phyloP scores from a whole-genome alignment of 352 stramenopile species.

The Phytophthora citrophthora region DNA sequence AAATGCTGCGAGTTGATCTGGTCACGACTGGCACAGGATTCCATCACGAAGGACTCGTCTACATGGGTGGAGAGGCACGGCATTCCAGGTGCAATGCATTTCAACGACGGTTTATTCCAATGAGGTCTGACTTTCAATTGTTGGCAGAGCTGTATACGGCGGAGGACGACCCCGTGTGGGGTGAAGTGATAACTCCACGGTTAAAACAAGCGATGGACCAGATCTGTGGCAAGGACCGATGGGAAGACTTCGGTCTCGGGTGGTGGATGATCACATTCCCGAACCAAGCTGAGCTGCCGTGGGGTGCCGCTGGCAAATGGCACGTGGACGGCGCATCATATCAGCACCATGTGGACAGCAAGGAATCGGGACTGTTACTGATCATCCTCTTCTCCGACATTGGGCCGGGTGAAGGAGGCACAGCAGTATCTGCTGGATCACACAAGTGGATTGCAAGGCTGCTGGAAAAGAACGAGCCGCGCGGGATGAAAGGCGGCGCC shows the following conservation, averaged over 20 bases:
- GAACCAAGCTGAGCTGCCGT: constrained; percentile 51
- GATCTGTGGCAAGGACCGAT: constrained; percentile 64
- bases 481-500: constrained; percentile 63
- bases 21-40: constrained; percentile 40
- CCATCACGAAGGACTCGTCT: constrained; percentile 42
- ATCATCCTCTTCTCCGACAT: constrained; percentile 89
- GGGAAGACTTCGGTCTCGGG: constrained; percentile 75
- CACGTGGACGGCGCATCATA: constrained; percentile 83
- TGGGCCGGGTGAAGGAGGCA: constrained; percentile 63
- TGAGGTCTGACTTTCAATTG: not conserved
- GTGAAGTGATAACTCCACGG: constrained; percentile 45
- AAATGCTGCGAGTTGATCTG: constrained; percentile 59
- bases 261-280: constrained; percentile 90
- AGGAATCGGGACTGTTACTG: constrained; percentile 70
- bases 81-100: constrained; percentile 44
- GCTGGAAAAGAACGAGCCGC: constrained; percentile 54
- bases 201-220: constrained; percentile 72
- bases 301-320: constrained; percentile 77
- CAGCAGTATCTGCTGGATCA: constrained; percentile 68
- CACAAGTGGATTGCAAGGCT: constrained; percentile 66
- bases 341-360: constrained; percentile 74
- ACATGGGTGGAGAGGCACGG: constrained; percentile 70
- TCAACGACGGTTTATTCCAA: not conserved
- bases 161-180: constrained; percentile 50
- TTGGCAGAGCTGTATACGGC: constrained; percentile 53